Evolutionary conservation across 441 rosid genomes (phyloP), one percentile per base, ranked within the genome.

Genomic region (Erodium texanum): DNA sequence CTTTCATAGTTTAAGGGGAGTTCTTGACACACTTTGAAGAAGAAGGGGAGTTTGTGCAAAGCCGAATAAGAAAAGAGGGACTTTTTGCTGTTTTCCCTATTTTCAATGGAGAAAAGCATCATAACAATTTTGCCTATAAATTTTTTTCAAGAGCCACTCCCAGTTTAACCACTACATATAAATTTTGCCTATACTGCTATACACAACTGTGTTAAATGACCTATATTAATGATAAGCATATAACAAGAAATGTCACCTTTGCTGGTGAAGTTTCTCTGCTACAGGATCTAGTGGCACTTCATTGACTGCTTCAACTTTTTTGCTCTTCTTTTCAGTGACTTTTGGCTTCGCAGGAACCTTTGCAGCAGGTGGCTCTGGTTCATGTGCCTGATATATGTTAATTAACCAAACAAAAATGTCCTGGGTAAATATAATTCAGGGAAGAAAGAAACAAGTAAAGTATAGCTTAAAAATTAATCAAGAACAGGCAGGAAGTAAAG

Each of bases 251-350:
- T 2, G 54, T 3, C 78, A 92, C 98, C 95, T 88, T 77, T 92
- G 98, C 63, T 88, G 87, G 75, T 80, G 92, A 73, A 89, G 83
- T 68, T 90, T 88, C 85, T 88, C 89, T 1, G 93, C 81, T 11
- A 85, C 71, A 6, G 89, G 95, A 84, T 90, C 95, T 63, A 86
- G 58, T 76, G 76, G 73, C 69, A 83, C 88, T 74, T 77, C 83
- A 69, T 80, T 73, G 23, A 52, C 77, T 62, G 64, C 66, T 75
- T 80, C 83, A 14, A 73, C 72, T 45, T 76, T 66, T 83, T 85
- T 88, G 4, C 77, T 87, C 76, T 86, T 84, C 82, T 85, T 86
- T 36, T 73, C 86, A 34, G 77, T 64, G 67, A 80, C 62, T 77
- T 86, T 85, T 38, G 88, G 73, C 71, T 86, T 85, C 75, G 86